Evolutionary conservation across 352 stramenopile genomes (phyloP), one percentile per base, ranked within the genome.

Genomic region (Pythium chondricola): DNA sequence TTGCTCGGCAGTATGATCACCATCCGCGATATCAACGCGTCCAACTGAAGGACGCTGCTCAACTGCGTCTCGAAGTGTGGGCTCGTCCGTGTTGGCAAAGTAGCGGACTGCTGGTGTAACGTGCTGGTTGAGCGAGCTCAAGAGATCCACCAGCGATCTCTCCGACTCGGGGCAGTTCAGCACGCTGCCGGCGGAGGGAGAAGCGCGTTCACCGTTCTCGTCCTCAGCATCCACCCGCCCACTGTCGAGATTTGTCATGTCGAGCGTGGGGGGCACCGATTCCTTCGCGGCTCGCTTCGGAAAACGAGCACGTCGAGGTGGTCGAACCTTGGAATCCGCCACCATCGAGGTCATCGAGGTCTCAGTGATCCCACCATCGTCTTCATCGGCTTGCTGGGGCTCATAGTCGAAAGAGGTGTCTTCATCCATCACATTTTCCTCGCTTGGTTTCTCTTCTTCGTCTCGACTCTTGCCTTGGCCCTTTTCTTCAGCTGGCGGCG

Each of bases 161-260:
- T 85, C 72, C 33, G 77, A 88, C 43, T 85, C 72, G 4, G 57
- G 61, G 38, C 74, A 88, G 56, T 85, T 83, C 43, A 88, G 36
- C 27, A 85, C 69, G 33, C 74, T 70, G 0, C 63, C 56, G 2
- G 74, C 74, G 11, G 76, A 76, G 6, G 76, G 74, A 0, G 74
- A 88, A 9, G 76, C 22, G 48, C 11, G 41, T 31, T 11, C 39
- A 31, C 2, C 21, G 40, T 3, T 35, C 35, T 16, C 26, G 43
- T 25, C 36, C 39, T n/a, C 18, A 20, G 38, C 48, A 46, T 1
- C 21, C 26, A 25, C 16, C 18, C 24, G 11, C 4, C 41, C 16
- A 16, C 11, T 33, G 24, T 48, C 16, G 13, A 5, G 14, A 25
- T 22, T 39, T 1, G 27, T 11, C 9, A 18, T 29, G 2, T 63